Conservation (phyloP, 2,329 filamentous ascomycete species). For the Stenocarpella maydis region DNA sequence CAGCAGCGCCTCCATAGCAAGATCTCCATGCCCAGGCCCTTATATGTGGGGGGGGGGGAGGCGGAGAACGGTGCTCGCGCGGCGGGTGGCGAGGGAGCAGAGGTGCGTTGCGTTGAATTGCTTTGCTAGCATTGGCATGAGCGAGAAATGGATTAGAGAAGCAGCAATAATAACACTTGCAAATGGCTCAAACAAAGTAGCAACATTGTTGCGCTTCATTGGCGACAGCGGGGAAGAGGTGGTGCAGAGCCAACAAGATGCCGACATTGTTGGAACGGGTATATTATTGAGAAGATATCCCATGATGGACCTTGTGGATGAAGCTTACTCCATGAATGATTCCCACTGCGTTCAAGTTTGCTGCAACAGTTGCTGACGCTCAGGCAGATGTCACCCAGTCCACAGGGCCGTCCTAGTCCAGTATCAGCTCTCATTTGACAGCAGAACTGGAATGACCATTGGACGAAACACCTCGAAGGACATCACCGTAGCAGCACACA, state of each 20-base stretch:
- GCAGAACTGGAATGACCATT: not conserved
- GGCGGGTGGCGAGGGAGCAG: no score
- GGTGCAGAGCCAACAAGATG: not conserved
- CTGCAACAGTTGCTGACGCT: not conserved
- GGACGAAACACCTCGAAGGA: not conserved
- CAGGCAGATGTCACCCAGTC: not conserved
- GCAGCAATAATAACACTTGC: not conserved
- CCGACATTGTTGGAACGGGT: not conserved
- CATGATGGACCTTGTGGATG: not conserved
- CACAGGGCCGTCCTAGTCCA: not conserved
- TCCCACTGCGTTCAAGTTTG: not conserved
- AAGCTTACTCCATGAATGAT: not conserved
- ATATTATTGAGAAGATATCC: no score
- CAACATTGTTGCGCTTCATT: not conserved
- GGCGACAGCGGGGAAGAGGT: not conserved
- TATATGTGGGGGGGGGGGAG: no score
- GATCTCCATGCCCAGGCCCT: no score
- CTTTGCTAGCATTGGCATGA: no score
- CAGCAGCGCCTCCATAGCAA: no score
- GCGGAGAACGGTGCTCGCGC: no score
- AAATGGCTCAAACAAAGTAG: not conserved
- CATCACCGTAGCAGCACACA: not conserved
- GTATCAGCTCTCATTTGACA: not conserved
- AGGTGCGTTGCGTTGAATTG: no score
- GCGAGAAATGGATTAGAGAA: not conserved